Evolutionary conservation across 345 rosid genomes (phyloP).

Genomic region (Bruguiera parviflora): DNA sequence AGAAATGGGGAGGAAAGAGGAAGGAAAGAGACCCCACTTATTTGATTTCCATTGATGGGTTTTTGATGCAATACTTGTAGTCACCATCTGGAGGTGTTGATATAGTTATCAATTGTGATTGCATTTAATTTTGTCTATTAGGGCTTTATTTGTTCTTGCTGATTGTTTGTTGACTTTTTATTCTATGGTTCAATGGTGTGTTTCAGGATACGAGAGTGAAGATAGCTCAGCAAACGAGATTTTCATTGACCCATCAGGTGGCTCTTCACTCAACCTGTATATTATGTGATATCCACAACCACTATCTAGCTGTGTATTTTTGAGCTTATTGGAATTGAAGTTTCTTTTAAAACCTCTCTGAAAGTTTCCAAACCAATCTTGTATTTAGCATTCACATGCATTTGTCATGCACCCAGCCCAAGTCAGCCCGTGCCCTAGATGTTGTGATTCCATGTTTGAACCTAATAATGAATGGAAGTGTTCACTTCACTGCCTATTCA

Average conservation of each 20-base stretch:
- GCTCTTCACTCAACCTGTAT: not conserved
- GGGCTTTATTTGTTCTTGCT: not conserved
- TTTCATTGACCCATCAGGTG: constrained; percentile 41
- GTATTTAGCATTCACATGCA: not conserved
- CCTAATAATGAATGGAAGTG: not conserved
- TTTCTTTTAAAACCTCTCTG: not conserved
- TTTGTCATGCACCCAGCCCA: not conserved
- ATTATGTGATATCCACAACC: not conserved
- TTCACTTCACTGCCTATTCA: not conserved
- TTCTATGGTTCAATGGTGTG: not conserved
- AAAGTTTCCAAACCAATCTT: not conserved
- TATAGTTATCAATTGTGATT: not conserved
- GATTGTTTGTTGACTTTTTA: not conserved
- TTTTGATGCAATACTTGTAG: too few relatives aligned
- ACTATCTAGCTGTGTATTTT: too few relatives aligned
- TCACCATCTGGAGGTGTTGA: not conserved
- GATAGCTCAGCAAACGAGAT: constrained; percentile 55
- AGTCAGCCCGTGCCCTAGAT: not conserved
- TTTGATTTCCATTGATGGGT: too few relatives aligned
- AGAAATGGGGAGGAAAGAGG: too few relatives aligned
- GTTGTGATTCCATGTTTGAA: not conserved
- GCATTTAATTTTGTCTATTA: not conserved
- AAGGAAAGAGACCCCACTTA: too few relatives aligned
- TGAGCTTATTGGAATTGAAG: not conserved
- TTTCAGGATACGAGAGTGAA: constrained; percentile 54